Evolutionary conservation across 176 grass and related monocot species (phyloP), one percentile per base, ranked within the genome.

Genomic region (Triticum monococcum): DNA sequence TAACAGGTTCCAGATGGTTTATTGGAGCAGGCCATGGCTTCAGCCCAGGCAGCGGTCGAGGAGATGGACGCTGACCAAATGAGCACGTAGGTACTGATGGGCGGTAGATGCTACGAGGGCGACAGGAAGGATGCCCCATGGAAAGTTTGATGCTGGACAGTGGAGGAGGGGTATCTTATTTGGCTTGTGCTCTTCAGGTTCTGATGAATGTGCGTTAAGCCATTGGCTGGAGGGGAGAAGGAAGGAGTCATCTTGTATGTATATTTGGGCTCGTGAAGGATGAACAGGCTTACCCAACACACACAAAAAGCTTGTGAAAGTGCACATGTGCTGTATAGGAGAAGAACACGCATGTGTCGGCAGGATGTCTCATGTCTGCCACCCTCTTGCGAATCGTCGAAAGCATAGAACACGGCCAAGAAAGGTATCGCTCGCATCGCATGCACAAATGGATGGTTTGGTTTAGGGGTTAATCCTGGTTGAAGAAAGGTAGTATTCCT

Each of bases 61-160:
- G 95, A 90, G 77, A 98, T 95, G 95, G 91, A 98, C 82, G 95
- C 92, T 48, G 92, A 95, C 50, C 50, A 54, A 54, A 54, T 54
- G 50, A 1, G 50, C 50, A 54, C 50, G 50, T 7, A 54, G 2
- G 16, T 54, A 54, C 78, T 97, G 86, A 86, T 54, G 71, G 38
- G 17, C 35, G 43, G 43, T 10, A 59, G 54, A 30, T 82, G 25
- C 26, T 76, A 45, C 36, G 73, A 59, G 54, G 25, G 22, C 4
- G 48, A 75, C 23, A 43, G 4, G 26, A 33, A 16, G 18, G 54
- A 59, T 59, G 50, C 54, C 54, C 54, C 54, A 59, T 22, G 54
- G 54, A 59, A 59, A 59, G 17, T 57, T 22, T 57, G 54, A 57
- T 57, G 54, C 5, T 57, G 14, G 48, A 52, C 14, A 52, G 13